A percentile compares a stretch with the other conserved stretches of the same genome.
Evolutionary conservation across 2,329 filamentous ascomycete species (phyloP).

Genomic region (Calycina herbarum): DNA sequence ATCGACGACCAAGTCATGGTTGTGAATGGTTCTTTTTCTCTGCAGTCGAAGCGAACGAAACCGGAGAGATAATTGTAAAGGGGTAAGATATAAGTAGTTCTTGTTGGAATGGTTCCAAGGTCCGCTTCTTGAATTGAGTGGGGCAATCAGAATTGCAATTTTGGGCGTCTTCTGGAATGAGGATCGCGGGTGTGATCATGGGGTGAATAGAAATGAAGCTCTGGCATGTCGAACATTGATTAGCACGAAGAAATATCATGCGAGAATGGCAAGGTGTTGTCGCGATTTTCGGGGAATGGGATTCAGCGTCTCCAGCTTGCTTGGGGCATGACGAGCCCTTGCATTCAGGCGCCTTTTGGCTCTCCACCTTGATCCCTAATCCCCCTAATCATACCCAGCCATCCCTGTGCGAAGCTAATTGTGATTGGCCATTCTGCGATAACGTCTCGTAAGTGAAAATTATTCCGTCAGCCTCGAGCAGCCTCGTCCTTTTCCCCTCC

Average conservation of each 20-base stretch:
- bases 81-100: slow-evolving; percentile 3
- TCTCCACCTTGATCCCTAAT: too few relatives aligned
- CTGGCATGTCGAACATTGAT: slow-evolving; percentile 9
- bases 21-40: not conserved
- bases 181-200: not conserved
- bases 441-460: slow-evolving; percentile 41
- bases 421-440: slow-evolving; percentile 54
- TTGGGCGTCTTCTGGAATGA: slow-evolving; percentile 11
- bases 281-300: not conserved
- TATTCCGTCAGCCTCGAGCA: slow-evolving; percentile 18
- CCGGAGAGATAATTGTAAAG: not conserved
- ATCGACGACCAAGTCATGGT: slow-evolving; percentile 67
- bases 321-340: slow-evolving; percentile 5
- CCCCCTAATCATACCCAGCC: not conserved
- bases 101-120: not conserved
- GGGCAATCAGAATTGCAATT: not conserved
- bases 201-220: not conserved
- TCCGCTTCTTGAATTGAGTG: not conserved
- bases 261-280: not conserved
- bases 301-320: too few relatives aligned
- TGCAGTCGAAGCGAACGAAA: not conserved
- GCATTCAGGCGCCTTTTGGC: not conserved
- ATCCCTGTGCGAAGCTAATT: not conserved
- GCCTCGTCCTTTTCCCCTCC: slow-evolving; percentile 14
- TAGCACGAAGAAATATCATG: not conserved